A percentile compares a stretch with the other conserved stretches of the same genome.
These are phyloP conservation scores for Rhodotorula kratochvilovae DNA, from an alignment of 768 basidiomycete genomes.

Conservation along the genomic window DNA sequence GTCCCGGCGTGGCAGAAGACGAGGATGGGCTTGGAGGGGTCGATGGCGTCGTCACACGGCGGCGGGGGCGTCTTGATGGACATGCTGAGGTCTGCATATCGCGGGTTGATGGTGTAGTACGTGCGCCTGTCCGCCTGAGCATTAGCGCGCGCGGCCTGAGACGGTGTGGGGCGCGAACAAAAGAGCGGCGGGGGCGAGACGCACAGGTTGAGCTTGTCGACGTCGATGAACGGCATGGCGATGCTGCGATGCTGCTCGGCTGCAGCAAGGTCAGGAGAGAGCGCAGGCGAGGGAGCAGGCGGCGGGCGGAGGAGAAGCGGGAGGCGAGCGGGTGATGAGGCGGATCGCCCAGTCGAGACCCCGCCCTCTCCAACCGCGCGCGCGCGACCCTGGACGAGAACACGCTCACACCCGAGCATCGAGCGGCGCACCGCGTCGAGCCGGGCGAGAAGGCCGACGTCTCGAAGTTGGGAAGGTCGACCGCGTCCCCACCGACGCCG, in stretches of 20 bases:
- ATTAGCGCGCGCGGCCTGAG: too few species aligned
- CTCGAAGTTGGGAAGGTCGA: too few species aligned
- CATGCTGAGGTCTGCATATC: neutral
- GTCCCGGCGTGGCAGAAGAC: slow-evolving; percentile 23
- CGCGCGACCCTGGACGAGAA: too few species aligned
- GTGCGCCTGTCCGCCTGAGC: neutral
- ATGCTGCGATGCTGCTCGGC: too few species aligned
- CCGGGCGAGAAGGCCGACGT: too few species aligned
- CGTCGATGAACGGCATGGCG: slow-evolving; percentile 22
- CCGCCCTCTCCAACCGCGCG: too few species aligned
- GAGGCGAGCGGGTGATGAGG: too few species aligned
- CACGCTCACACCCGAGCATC: too few species aligned
- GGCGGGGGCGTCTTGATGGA: neutral
- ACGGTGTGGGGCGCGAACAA: neutral
- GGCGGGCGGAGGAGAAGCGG: neutral
- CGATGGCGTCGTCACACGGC: neutral
- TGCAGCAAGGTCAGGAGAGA: neutral
- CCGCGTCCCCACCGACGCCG: too few species aligned
- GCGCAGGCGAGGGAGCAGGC: neutral
- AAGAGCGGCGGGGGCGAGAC: neutral
- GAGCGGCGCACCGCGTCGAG: too few species aligned
- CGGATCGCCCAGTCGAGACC: too few species aligned
- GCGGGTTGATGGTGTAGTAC: slow-evolving; percentile 23
- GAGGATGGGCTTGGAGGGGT: slow-evolving; percentile 3
- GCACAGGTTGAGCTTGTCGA: slow-evolving; percentile 1